Evolutionary conservation across 2,329 filamentous ascomycete species (phyloP), one percentile per base, ranked within the genome.

Genomic region (Fusarium floridanum): DNA sequence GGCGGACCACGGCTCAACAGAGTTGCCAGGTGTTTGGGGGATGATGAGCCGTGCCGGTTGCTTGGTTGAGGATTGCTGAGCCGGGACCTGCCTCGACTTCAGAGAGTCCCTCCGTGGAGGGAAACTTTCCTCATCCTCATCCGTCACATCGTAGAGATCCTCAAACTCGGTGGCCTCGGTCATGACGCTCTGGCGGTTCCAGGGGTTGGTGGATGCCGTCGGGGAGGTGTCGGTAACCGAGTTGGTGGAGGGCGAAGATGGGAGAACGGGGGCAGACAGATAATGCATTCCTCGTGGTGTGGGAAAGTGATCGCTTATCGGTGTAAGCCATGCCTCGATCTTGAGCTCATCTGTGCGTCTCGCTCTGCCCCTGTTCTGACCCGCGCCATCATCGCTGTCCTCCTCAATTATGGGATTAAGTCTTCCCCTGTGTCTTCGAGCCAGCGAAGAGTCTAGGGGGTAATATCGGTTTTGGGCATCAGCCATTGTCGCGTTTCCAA

Each of bases 91-190:
- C 83, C 79, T 84, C 83, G 76, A 90, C 86, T 79, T 82, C 82
- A 77, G 76, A 78, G 81, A 79, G 17, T 76, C 71, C 53, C 77
- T 77, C 43, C 78, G 78, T 55, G 71, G 79, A 37, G 78, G 73
- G 50, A 76, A 61, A 10, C 90, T 88, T 77, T 97, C 95, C 64
- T 95, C 91, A 75, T 97, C 95, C 65, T 95, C 91, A 75, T 97
- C 95, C 17, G 94, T 95, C 48, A 94, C 89, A 82, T 97, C 94
- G 82, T 98, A 98, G 59, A 98, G 85, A 78, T 97, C 94, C 82
- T 97, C 94, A 78, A 96, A 96, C 74, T 94, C 92, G 76, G 90
- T 94, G 72, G 88, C 88, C 77, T 91, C 90, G 75, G 92, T 92
- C 81, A 88, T 85, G 77, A 87, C 84, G 85, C 89, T 93, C 77